A percentile compares a stretch with the other conserved stretches of the same genome.
Evolutionary conservation across 768 basidiomycete genomes (phyloP).

Genomic region (Pisolithus orientalis): DNA sequence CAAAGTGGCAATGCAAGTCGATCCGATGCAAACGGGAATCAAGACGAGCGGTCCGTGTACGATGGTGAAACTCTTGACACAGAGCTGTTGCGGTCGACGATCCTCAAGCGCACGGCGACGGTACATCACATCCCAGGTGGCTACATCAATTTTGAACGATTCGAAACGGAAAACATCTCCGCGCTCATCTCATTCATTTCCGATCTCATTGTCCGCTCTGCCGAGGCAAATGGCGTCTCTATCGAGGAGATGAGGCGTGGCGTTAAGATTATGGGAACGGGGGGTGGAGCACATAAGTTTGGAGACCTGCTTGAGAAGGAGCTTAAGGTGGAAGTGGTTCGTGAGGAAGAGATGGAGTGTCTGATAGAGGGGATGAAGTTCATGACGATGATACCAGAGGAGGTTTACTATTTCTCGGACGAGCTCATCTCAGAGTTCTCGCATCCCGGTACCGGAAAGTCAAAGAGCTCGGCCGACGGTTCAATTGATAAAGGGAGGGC

Average conservation of each 20-base stretch:
- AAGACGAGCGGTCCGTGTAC: conserved; percentile 8
- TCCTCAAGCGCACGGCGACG: conserved; percentile 56
- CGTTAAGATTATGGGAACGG: conserved; percentile 97
- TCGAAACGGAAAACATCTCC: conserved; percentile 86
- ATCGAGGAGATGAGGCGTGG: conserved; percentile 86
- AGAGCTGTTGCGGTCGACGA: conserved; percentile 51
- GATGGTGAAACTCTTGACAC: conserved; percentile 27
- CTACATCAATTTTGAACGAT: conserved; percentile 94
- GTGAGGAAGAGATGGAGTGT: conserved; percentile 99
- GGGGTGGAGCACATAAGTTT: conserved; percentile 94
- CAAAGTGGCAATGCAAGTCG: conserved; percentile 20
- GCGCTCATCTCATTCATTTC: conserved; percentile 84
- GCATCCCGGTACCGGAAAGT: conserved; percentile 24
- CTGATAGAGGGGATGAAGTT: conserved; percentile 95
- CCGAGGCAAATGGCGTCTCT: conserved; percentile 77
- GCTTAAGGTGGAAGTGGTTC: conserved; percentile 75
- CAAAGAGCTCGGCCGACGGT: background rate
- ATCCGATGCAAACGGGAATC: conserved; percentile 14
- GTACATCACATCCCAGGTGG: conserved; percentile 85
- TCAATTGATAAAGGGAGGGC: conserved; percentile 3
- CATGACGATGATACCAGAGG: conserved; percentile 91
- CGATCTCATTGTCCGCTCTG: conserved; percentile 80
- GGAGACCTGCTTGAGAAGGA: conserved; percentile 72
- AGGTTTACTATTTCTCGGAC: conserved; percentile 98
- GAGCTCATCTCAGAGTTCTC: conserved; percentile 76